Conservation (phyloP, 2,329 filamentous ascomycete genomes). For the Uncinocarpus reesii region DNA sequence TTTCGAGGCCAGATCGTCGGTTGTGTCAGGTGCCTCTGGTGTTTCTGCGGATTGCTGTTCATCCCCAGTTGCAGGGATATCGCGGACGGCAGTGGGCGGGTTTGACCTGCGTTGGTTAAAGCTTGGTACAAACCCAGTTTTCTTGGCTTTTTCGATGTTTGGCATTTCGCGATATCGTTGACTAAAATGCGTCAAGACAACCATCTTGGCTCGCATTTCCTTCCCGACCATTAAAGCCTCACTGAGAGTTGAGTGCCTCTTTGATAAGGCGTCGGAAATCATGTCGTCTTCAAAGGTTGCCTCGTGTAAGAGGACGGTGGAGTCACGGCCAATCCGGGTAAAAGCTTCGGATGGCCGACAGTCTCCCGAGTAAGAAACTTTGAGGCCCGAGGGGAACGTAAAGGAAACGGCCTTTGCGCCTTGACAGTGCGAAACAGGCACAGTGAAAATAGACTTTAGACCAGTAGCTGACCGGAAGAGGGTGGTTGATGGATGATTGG, state of each 20-base stretch:
- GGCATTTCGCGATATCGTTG: slow-evolving; percentile 73
- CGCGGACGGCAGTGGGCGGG: slow-evolving; percentile 12
- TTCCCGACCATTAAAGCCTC: slow-evolving; percentile 73
- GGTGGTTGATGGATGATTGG: slow-evolving; percentile 21
- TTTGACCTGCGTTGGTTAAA: background rate
- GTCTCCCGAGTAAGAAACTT: slow-evolving; percentile 87
- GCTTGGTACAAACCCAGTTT: slow-evolving; percentile 4
- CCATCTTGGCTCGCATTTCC: slow-evolving; percentile 66
- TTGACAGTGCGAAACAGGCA: slow-evolving; percentile 66
- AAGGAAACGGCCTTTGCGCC: slow-evolving; percentile 66
- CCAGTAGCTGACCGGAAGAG: slow-evolving; percentile 46
- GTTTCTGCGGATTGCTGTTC: background rate
- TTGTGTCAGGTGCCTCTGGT: background rate
- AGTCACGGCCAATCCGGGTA: slow-evolving; percentile 56
- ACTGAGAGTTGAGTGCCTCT: slow-evolving; percentile 80
- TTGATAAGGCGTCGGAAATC: slow-evolving; percentile 63
- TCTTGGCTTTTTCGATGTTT: slow-evolving; percentile 10
- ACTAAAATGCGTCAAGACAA: slow-evolving; percentile 87
- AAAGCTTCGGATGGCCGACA: slow-evolving; percentile 70
- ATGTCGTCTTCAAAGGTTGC: slow-evolving; percentile 91
- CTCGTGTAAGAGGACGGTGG: slow-evolving; percentile 85
- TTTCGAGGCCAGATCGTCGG: background rate
- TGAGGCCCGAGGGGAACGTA: slow-evolving; percentile 69
- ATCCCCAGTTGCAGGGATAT: slow-evolving; percentile 14
- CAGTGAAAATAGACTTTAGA: slow-evolving; percentile 56